A percentile compares a stretch with the other conserved stretches of the same genome.
These are phyloP conservation scores for Boletus sp. DNA, from an alignment of 768 basidiomycete genomes.

Conservation along the genomic window DNA sequence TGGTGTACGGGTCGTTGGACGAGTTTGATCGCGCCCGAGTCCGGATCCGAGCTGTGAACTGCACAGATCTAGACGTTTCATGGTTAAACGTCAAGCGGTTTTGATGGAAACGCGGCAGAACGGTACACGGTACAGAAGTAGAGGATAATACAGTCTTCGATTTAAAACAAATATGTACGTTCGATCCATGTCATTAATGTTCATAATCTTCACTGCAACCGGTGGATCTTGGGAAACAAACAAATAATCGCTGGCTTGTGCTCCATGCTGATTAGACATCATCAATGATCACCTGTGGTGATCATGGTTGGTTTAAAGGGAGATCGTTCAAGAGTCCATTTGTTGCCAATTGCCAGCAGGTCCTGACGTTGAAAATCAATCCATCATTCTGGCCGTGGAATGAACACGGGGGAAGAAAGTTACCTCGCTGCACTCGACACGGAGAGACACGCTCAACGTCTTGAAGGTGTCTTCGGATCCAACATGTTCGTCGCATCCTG, in stretches of 20 bases:
- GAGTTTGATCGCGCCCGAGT: too few relatives aligned
- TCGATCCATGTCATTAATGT: too few relatives aligned
- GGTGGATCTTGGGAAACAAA: not conserved
- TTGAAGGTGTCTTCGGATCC: not conserved
- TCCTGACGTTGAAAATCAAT: not conserved
- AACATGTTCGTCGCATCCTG: constrained; percentile 17
- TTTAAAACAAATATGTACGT: too few relatives aligned
- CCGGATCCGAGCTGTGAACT: too few relatives aligned
- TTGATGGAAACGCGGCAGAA: too few relatives aligned
- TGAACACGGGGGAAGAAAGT: not conserved
- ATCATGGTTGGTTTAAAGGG: too few relatives aligned
- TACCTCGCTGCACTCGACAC: not conserved
- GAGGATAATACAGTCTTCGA: not conserved
- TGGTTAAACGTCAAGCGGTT: too few relatives aligned
- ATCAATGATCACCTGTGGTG: not conserved
- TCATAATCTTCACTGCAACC: too few relatives aligned
- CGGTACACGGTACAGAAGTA: too few relatives aligned
- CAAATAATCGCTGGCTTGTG: not conserved
- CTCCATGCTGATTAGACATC: not conserved
- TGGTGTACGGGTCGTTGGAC: too few relatives aligned
- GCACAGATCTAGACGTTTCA: too few relatives aligned
- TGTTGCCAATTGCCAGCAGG: not conserved
- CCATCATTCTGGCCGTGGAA: not conserved
- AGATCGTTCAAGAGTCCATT: too few relatives aligned
- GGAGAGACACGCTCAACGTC: not conserved